Evolutionary conservation across 2,329 filamentous ascomycete genomes (phyloP), one percentile per base, ranked within the genome.

Genomic region (Aspergillus aculeatus): DNA sequence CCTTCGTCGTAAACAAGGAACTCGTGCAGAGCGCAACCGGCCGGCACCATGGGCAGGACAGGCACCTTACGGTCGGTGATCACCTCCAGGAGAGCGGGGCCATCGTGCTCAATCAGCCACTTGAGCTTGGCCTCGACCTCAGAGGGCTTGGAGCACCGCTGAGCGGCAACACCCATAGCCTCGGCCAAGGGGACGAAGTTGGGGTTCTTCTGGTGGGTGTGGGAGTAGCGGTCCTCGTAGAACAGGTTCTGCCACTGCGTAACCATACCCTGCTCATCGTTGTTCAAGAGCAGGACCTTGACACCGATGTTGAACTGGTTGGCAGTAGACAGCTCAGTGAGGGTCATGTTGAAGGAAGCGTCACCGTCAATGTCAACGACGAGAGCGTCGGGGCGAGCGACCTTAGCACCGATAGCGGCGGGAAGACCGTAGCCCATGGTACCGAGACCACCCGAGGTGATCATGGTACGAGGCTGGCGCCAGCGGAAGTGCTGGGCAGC

Each of bases 181-280:
- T 97, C 91, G 35, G 91, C 87, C 50, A 98, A 83, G 81, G 95
- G 96, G 78, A 94, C 90, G 74, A 98, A 98, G 75, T 97, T 88
- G n/a, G 94, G 92, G 78, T 98, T 98, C 73, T 86, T 84, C 80
- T 96, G 93, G 77, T 98, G 94, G 0, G 94, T 97, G 76, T 96
- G 93, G 38, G 92, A 77, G 76, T 88, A 98, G 68, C 94, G 88
- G 73, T 97, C 92, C 77, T 96, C 90, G 81, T 96, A 98, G 81
- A 98, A 98, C 66, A 98, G 86, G 70, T 92, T 93, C 79, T 98
- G 94, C 94, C 94, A 98, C 80, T 97, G 94, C 1, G 93, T 97
- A 48, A 98, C 93, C 94, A 98, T 98, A 56, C 94, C 94, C 80
- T 97, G 94, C 79, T 98, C 92, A 77, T 96, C 92, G 77, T 96